Base-by-base conservation (phyloP, 768 basidiomycete species). In the Suillus ampliporus region DNA sequence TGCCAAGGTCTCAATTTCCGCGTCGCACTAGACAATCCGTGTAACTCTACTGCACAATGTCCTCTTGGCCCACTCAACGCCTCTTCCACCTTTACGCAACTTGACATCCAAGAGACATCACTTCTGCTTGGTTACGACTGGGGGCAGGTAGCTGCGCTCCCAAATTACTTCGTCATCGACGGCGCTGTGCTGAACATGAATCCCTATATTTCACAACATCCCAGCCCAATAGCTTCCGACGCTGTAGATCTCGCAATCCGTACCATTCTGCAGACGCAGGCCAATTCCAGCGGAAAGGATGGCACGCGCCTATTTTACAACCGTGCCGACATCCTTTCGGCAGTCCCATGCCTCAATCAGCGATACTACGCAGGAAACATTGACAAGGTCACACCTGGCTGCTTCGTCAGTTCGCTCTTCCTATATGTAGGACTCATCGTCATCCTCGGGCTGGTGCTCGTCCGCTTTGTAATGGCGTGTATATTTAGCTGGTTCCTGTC, bases 401-500 rank as follows among this genome's bases (percentile, higher is more conserved):
- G 97, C 77, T 96, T 98, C 76, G 87, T 95, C 43, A 90, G 95
- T 37, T 84, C 87, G 51, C 81, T 99, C 31, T 87, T 99, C 74
- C 89, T 99, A 57, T 99, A 97, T 74, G 79, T 89, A 31, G 93
- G 94, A 61, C 84, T 99, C 61, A 86, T 94, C 74, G 88, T 99
- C 78, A 95, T 99, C 71, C 86, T 99, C 60, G 86, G 86, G 34
- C 87, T 99, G 63, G 92, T 99, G 37, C 77, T 98, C 65, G 88
- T 94, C 37, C 92, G 97, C 40, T 99, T 99, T 78, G 76, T 83
- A 69, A 98, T 99, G 97, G 97, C 97, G 1, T 94, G 94, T 74
- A 75, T 97, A 46, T 99, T 99, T 84, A 95, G 88, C 70, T 99
- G 97, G 97, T 97, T 94, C 80, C 79, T 99, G 54, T 96, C 95